Base-by-base conservation (phyloP, 2,329 filamentous ascomycete species). In the Fusarium sacchari region DNA sequence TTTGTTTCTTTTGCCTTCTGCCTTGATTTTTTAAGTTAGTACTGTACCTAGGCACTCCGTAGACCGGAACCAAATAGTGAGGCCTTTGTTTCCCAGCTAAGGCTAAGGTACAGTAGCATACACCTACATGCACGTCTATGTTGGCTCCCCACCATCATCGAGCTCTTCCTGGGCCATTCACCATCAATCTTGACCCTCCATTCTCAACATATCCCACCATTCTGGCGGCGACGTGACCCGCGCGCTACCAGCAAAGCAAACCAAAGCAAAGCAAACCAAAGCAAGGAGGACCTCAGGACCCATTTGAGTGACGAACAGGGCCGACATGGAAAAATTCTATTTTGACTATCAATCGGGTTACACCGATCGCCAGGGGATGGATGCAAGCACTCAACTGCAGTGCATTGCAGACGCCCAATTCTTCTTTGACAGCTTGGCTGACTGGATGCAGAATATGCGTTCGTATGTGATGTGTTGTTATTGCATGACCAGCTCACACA, bases 361-460 rank as follows among this genome's bases (percentile, higher is more conserved):
- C 67, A 58, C 64, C 71, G 60, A 69, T 72, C 36, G 32, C 37
- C 69, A 64, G 68, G 62, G 71, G 67, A 68, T 63, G 60, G 56
- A 74, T 72, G 71, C 71, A 73, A 72, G 71, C 71, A 73, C 71
- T 73, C 71, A 73, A 74, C 57, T 68, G 47, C 60, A 65, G 47
- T 37, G 37, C 36, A 34, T 30, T 57, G 39, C 59, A 61, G 20
- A 50, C 67, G 59, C 67, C 67, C 71, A 56, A 47, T 50, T 68
- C 28, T 43, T 57, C 34, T 64, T 73, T 73, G 71, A 74, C 71
- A 73, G 63, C 67, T 72, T 61, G 65, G 56, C 68, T 62, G 62
- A 67, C 71, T 63, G 53, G 67, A 74, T 61, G 71, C 63, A 68
- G 59, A 61, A 36, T 43, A 64, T 34, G 42, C 55, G 52, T 57